phyloP scores from a whole-genome alignment of 2,329 filamentous ascomycete species.

The Aurifilum marmelostoma region DNA sequence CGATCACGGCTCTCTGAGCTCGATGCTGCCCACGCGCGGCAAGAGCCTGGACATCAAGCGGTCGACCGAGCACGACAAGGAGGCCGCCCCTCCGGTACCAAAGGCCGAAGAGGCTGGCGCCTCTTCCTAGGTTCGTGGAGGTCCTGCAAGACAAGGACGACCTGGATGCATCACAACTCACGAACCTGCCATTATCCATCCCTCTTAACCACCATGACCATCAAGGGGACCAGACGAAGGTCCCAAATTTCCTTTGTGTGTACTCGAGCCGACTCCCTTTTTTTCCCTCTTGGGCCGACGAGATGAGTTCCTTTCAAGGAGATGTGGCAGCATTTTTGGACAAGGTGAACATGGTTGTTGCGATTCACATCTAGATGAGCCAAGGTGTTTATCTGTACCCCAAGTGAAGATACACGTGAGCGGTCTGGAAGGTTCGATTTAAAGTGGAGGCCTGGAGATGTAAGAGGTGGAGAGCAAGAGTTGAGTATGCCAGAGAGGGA shows the following conservation, averaged over 20 bases:
- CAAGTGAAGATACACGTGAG: slow-evolving; percentile 16
- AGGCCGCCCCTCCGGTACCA: slow-evolving; percentile 11
- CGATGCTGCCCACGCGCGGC: slow-evolving; percentile 44
- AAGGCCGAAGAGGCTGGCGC: slow-evolving; percentile 19
- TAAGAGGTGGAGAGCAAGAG: slow-evolving; percentile 4
- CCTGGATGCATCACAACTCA: too few relatives aligned
- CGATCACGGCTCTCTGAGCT: slow-evolving; percentile 37
- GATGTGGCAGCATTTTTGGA: not conserved
- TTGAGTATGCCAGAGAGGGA: too few relatives aligned
- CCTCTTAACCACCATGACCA: slow-evolving; percentile 7
- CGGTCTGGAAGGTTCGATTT: slow-evolving; percentile 3
- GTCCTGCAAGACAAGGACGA: too few relatives aligned
- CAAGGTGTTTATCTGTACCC: not conserved
- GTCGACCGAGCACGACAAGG: slow-evolving; percentile 39
- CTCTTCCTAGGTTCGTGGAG: slow-evolving; percentile 6
- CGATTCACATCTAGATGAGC: slow-evolving; percentile 19
- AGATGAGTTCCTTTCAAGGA: slow-evolving; percentile 9
- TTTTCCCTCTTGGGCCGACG: not conserved
- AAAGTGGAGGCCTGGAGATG: slow-evolving; percentile 5
- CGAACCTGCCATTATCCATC: too few relatives aligned
- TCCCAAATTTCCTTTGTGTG: slow-evolving; percentile 22
- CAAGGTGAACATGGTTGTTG: slow-evolving; percentile 7
- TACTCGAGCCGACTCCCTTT: slow-evolving; percentile 16
- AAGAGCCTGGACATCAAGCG: slow-evolving; percentile 55
- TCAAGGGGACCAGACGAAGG: too few relatives aligned